These are phyloP conservation scores for Hypoxylon lenormandii DNA, from an alignment of 495 filamentous ascomycete genomes.

Conservation along the genomic window DNA sequence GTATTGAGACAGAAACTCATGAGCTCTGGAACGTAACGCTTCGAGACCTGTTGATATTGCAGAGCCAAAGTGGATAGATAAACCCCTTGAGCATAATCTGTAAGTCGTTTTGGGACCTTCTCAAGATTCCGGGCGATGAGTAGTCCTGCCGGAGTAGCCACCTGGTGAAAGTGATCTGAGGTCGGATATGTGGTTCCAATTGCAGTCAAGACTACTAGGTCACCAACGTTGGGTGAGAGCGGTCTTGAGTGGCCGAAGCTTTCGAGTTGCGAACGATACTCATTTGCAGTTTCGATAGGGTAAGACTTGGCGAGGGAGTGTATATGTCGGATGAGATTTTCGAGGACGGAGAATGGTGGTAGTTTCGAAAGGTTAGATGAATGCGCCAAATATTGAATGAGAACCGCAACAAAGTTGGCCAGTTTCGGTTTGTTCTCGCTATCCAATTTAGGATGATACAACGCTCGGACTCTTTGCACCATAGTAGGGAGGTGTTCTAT, in stretches of 20 bases:
- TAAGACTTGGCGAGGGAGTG: slow-evolving; percentile 88
- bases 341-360: slow-evolving; percentile 56
- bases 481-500: slow-evolving; percentile 76
- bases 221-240: slow-evolving; percentile 73
- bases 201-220: slow-evolving; percentile 83
- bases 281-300: slow-evolving; percentile 77
- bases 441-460: slow-evolving; percentile 88
- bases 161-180: slow-evolving; percentile 94
- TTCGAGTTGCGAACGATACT: slow-evolving; percentile 78
- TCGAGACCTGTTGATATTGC: slow-evolving; percentile 82
- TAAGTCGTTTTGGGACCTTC: slow-evolving; percentile 70
- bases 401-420: slow-evolving; percentile 74
- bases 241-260: slow-evolving; percentile 70
- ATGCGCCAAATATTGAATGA: slow-evolving; percentile 82
- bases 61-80: slow-evolving; percentile 80
- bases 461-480: slow-evolving; percentile 86
- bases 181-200: slow-evolving; percentile 89
- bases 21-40: slow-evolving; percentile 88
- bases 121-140: slow-evolving; percentile 86
- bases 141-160: slow-evolving; percentile 88
- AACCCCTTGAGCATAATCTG: slow-evolving; percentile 77
- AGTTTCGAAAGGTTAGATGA: slow-evolving; percentile 62
- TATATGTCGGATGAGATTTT: slow-evolving; percentile 67
- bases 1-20: slow-evolving; percentile 83
- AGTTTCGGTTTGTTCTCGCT: slow-evolving; percentile 86